Base-by-base conservation (phyloP, 176 grass and related monocot genomes). In the Coix lacrymajobi region DNA sequence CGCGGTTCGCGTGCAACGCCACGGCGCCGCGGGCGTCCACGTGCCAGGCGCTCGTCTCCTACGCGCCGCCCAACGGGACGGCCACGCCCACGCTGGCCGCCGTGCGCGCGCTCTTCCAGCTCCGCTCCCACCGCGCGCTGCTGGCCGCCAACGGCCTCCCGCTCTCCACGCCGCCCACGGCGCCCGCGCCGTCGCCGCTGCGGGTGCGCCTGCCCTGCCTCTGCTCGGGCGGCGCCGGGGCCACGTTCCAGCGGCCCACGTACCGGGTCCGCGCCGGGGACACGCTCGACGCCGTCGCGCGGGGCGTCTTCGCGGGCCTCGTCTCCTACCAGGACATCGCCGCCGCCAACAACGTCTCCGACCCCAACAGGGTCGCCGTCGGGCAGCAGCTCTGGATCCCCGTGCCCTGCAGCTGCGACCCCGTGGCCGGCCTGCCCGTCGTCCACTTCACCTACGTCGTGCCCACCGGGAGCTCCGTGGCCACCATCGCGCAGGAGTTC, bases 331-430 rank as follows among this genome's bases (percentile, higher is more conserved):
- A 92, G 83, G 96, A 99, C 79, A 94, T 99, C 90, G 93, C 91
- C 57, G 79, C 78, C 26, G 91, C 89, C 15, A 99, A 99, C 86
- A 92, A 90, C 57, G 85, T 99, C 16, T 87, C 93, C 22, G 91
- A 99, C 82, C 85, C 91, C 0, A 90, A 85, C 38, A 48, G 22
- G 61, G 69, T 99, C 40, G 60, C 79, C 25, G 85, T 90, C 16
- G 93, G 89, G 0, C 89, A 92, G 89, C 81, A 96, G 87, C 87
- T 99, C 68, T 77, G 90, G 89, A 88, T 99, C 75, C 96, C 96
- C 41, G 80, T 99, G 69, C 96, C 96, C 19, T 99, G 96, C 80
- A 99, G 96, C 91, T 99, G 96, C 81, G 96, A 99, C 87, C 78
- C 81, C 33, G 87, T 99, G 0, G 93, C 0, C 2, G 81, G 62